phyloP scores from a whole-genome alignment of 495 filamentous ascomycete species.

The Beverwykella pulmonaria region DNA sequence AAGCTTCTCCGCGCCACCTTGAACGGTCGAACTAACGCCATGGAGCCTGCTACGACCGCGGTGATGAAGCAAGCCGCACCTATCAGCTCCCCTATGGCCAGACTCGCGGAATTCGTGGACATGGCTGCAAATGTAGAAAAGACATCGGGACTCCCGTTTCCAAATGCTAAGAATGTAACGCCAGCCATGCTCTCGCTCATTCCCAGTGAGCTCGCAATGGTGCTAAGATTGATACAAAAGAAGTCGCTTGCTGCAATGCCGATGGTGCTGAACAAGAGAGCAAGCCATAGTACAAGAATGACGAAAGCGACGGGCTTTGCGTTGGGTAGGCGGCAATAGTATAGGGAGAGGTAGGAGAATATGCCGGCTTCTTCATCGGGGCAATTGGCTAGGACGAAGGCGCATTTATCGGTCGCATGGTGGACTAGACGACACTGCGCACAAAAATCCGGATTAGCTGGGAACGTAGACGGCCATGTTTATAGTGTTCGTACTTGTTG shows the following conservation, averaged over 20 bases:
- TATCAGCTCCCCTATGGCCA: slow-evolving; percentile 94
- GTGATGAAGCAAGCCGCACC: slow-evolving; percentile 97
- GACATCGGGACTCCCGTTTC: slow-evolving; percentile 98
- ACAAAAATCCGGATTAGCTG: not conserved
- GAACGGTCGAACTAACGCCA: slow-evolving; percentile 94
- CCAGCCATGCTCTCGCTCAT: slow-evolving; percentile 96
- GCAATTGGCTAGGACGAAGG: slow-evolving; percentile 81
- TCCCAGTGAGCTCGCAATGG: slow-evolving; percentile 81
- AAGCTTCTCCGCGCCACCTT: slow-evolving; percentile 86
- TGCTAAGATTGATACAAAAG: slow-evolving; percentile 94
- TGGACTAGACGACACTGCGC: slow-evolving; percentile 82
- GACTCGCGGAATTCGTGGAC: slow-evolving; percentile 90
- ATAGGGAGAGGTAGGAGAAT: slow-evolving; percentile 84
- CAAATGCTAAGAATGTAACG: slow-evolving; percentile 95
- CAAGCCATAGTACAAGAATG: slow-evolving; percentile 79
- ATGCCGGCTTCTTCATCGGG: slow-evolving; percentile 87
- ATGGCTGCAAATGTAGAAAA: slow-evolving; percentile 99
- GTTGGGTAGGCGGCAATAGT: slow-evolving; percentile 78
- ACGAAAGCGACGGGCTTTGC: slow-evolving; percentile 76
- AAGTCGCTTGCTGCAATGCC: slow-evolving; percentile 99
- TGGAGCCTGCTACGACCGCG: slow-evolving; percentile 95
- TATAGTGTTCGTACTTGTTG: slow-evolving; percentile 25
- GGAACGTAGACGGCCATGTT: not conserved
- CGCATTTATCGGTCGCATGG: slow-evolving; percentile 75
- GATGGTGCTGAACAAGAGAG: slow-evolving; percentile 92